Evolutionary conservation across 805 yeast genomes (phyloP).

Genomic region (Saccharomycopsis babjevae): DNA sequence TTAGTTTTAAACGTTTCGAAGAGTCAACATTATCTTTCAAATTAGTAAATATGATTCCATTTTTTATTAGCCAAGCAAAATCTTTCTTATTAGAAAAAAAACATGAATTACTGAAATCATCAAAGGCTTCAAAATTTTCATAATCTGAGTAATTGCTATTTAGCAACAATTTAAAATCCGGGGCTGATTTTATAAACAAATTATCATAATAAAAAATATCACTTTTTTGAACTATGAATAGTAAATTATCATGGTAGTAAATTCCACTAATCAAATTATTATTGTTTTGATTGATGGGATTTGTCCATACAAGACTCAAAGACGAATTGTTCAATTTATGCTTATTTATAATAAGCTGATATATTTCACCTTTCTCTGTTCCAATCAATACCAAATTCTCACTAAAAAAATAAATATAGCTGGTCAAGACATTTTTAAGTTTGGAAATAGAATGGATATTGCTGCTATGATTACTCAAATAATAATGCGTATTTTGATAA

Average conservation of each 20-base stretch:
- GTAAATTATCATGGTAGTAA: conserved; percentile 9
- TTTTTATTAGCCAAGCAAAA: conserved; percentile 39
- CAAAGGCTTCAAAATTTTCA: conserved; percentile 30
- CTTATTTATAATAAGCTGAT: conserved; percentile 34
- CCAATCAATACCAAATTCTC: conserved; percentile 33
- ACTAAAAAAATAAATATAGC: conserved; percentile 31
- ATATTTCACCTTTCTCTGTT: conserved; percentile 37
- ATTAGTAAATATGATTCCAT: conserved; percentile 34
- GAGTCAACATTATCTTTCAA: conserved; percentile 8
- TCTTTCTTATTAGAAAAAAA: conserved; percentile 22
- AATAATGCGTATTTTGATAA: conserved; percentile 35
- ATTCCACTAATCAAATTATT: conserved; percentile 23
- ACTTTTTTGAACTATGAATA: conserved; percentile 24
- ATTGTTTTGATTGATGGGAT: conserved; percentile 18
- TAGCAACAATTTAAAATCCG: conserved; percentile 17
- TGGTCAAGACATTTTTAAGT: conserved; percentile 36
- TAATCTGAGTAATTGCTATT: conserved; percentile 25
- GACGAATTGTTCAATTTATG: conserved; percentile 32
- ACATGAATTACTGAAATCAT: not conserved
- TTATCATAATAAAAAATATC: conserved; percentile 25
- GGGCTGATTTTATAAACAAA: conserved; percentile 19
- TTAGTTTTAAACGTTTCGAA: conserved; percentile 18
- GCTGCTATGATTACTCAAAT: conserved; percentile 32
- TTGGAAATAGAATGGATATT: conserved; percentile 35
- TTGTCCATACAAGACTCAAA: conserved; percentile 33